Conservation (phyloP, 352 stramenopile species). For the Albugo laibachii region DNA sequence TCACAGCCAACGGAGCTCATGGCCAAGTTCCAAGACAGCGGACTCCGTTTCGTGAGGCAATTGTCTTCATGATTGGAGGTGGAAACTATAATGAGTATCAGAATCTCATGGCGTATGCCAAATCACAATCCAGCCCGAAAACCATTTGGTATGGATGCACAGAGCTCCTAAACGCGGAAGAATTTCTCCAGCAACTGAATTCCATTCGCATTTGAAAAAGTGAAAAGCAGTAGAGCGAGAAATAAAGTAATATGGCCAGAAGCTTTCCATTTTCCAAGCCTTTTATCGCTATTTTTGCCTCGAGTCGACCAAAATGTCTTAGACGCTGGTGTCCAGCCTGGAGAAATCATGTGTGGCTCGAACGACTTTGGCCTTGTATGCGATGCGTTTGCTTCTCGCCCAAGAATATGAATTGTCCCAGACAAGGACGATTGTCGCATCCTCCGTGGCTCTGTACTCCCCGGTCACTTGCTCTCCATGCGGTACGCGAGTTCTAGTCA, state of each 20-base stretch:
- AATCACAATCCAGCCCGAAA: slow-evolving; percentile 29
- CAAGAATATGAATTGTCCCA: slow-evolving; percentile 63
- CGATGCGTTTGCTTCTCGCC: slow-evolving; percentile 38
- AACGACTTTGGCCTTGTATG: slow-evolving; percentile 66
- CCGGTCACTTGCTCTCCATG: slow-evolving; percentile 18
- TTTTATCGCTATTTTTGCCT: no score
- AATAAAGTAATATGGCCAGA: no score
- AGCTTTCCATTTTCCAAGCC: no score
- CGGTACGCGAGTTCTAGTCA: slow-evolving; percentile 18
- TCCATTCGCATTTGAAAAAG: slow-evolving; percentile 23
- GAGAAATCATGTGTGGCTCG: slow-evolving; percentile 57
- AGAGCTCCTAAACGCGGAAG: slow-evolving; percentile 72
- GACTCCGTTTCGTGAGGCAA: slow-evolving; percentile 56
- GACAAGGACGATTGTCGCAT: slow-evolving; percentile 43
- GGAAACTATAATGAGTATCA: slow-evolving; percentile 81
- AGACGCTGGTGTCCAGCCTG: slow-evolving; percentile 48
- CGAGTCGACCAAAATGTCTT: slow-evolving; percentile 19
- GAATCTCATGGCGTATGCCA: slow-evolving; percentile 67
- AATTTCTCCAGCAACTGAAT: slow-evolving; percentile 76
- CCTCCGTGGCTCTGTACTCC: slow-evolving; percentile 39
- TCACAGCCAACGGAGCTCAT: slow-evolving; percentile 21
- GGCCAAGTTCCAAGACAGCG: slow-evolving; percentile 51
- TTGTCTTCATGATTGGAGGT: slow-evolving; percentile 78
- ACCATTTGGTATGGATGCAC: slow-evolving; percentile 80
- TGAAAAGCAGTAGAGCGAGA: no score